phyloP scores from a whole-genome alignment of 352 stramenopile genomes.

The Aphanomyces stellatus region DNA sequence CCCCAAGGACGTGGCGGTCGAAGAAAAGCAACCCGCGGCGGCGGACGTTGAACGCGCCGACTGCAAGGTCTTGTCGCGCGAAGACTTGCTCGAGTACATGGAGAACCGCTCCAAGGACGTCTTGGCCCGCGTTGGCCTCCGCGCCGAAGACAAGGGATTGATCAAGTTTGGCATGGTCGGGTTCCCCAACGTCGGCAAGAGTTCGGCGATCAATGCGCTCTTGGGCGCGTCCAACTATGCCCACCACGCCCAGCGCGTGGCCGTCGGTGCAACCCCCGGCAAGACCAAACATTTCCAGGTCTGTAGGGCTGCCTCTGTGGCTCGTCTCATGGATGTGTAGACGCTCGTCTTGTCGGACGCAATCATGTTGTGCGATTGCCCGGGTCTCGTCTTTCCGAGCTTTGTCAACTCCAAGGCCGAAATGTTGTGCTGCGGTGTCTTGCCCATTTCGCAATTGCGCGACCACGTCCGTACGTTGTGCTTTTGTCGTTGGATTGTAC shows the following conservation, averaged over 20 bases:
- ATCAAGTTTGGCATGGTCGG: slow-evolving; percentile 98
- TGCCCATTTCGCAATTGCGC: slow-evolving; percentile 97
- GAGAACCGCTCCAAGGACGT: slow-evolving; percentile 43
- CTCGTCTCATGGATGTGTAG: slow-evolving; percentile 26
- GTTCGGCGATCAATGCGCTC: slow-evolving; percentile 98
- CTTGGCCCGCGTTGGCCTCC: slow-evolving; percentile 44
- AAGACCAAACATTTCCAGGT: slow-evolving; percentile 99
- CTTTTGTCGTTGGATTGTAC: slow-evolving; percentile 25
- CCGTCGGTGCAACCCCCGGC: slow-evolving; percentile 95
- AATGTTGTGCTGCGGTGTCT: slow-evolving; percentile 97
- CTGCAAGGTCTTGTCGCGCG: slow-evolving; percentile 61
- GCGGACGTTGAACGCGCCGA: slow-evolving; percentile 24
- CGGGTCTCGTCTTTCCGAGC: slow-evolving; percentile 98
- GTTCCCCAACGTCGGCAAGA: slow-evolving; percentile 99
- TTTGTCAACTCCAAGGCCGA: slow-evolving; percentile 98
- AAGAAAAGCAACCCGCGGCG: slow-evolving; percentile 9
- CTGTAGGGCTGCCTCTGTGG: not conserved
- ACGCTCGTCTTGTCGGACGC: slow-evolving; percentile 94
- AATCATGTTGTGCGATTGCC: slow-evolving; percentile 99
- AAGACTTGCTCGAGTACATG: slow-evolving; percentile 70
- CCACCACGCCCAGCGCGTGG: slow-evolving; percentile 94
- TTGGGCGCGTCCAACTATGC: slow-evolving; percentile 92
- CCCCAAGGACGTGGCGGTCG: slow-evolving; percentile 23
- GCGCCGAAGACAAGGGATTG: slow-evolving; percentile 71
- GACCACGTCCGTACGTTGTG: slow-evolving; percentile 80